These are phyloP conservation scores for Stagonosporopsis rhizophila DNA, from an alignment of 2,329 filamentous ascomycete genomes.

Conservation along the genomic window DNA sequence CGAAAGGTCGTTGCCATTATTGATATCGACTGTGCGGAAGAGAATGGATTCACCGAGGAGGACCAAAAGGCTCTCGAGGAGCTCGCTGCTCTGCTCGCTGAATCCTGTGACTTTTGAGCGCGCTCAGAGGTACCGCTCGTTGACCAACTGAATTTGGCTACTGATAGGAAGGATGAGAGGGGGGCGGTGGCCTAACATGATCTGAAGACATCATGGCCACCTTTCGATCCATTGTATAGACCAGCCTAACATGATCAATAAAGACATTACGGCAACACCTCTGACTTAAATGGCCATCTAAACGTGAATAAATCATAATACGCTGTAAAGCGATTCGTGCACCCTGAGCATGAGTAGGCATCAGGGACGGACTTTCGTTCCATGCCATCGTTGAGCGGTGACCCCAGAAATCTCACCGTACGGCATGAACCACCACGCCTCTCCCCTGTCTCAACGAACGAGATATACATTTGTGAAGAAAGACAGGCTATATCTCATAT, in stretches of 20 bases:
- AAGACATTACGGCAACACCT: constrained; percentile 16
- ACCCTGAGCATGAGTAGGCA: not conserved
- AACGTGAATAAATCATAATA: not conserved
- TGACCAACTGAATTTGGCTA: not conserved
- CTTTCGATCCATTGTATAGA: not conserved
- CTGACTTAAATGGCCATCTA: not conserved
- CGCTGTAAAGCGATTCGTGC: not conserved
- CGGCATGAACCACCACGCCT: not conserved
- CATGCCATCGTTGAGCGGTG: too few species aligned
- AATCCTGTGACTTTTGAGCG: constrained; percentile 42
- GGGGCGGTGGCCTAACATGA: constrained; percentile 16
- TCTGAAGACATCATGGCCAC: constrained; percentile 19
- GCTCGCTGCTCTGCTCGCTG: constrained; percentile 53
- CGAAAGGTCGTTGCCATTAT: constrained; percentile 72
- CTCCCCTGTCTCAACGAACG: not conserved
- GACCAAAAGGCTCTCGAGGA: constrained; percentile 72
- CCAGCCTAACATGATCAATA: constrained; percentile 21
- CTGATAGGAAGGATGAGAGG: not conserved
- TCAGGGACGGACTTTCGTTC: too few species aligned
- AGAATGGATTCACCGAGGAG: constrained; percentile 71
- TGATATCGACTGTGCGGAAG: constrained; percentile 76
- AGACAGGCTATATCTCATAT: too few species aligned
- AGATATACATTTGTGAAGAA: too few species aligned
- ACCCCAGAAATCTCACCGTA: too few species aligned
- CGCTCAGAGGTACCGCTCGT: not conserved